These are phyloP conservation scores for Allomyces javanicus DNA, from an alignment of 192 early-diverging fungal species.

Conservation along the genomic window DNA sequence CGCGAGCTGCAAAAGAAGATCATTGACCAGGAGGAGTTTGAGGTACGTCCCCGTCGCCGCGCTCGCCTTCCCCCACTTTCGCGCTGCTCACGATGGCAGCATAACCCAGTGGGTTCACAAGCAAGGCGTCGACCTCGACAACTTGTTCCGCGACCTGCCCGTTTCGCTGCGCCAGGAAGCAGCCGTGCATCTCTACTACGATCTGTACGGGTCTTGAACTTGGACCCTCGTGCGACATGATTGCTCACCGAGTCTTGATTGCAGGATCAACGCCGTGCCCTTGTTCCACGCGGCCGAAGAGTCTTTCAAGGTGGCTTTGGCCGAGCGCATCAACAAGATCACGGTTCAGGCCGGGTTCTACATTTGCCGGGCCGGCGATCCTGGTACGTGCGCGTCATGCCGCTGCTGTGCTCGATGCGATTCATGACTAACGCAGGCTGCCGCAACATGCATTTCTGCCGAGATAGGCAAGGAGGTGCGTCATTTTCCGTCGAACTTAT, in stretches of 20 bases:
- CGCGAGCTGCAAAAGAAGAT: not conserved
- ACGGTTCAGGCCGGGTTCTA: not conserved
- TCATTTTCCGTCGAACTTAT: too few species aligned
- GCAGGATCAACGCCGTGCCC: not conserved
- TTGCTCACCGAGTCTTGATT: too few species aligned
- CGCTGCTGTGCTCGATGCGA: too few species aligned
- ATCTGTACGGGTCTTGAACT: not conserved
- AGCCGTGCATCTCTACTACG: not conserved
- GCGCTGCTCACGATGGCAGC: too few species aligned
- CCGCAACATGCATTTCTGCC: too few species aligned
- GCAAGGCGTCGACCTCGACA: not conserved
- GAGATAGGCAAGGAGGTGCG: not conserved
- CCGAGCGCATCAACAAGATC: not conserved
- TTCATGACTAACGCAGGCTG: too few species aligned
- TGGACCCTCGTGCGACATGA: too few species aligned
- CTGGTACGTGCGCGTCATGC: not conserved
- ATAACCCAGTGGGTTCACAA: too few species aligned
- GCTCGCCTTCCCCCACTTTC: too few species aligned
- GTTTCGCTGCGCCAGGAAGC: not conserved
- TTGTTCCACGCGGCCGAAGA: not conserved
- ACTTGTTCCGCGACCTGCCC: not conserved
- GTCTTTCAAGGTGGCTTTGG: not conserved
- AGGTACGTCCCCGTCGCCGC: not conserved
- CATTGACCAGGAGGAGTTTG: not conserved
- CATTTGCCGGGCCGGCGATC: not conserved